Percentiles rank a stretch among this genome's conserved stretches.
phyloP scores from a whole-genome alignment of 139 green algal genomes.

The Coelastrella sp. region DNA sequence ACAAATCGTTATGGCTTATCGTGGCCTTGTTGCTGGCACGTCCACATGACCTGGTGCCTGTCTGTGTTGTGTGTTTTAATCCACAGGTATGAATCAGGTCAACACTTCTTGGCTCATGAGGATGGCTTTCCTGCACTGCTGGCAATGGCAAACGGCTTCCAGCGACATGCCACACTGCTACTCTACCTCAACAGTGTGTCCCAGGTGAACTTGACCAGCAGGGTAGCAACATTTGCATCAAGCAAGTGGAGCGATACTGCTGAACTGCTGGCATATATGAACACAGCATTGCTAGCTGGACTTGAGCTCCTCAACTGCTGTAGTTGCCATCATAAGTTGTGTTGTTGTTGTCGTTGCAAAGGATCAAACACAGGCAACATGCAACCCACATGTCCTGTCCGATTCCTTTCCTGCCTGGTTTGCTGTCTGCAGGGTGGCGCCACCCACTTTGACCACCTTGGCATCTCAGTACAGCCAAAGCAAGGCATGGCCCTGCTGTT shows the following conservation, averaged over 20 bases:
- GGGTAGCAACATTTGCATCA: no score
- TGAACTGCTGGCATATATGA: no score
- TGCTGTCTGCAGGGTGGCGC: slow-evolving; percentile 58
- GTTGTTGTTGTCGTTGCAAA: no score
- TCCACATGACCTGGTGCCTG: not conserved
- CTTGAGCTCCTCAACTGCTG: no score
- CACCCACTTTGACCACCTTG: slow-evolving; percentile 77
- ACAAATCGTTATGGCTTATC: no score
- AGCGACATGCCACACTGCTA: slow-evolving; percentile 82
- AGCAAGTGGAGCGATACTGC: no score
- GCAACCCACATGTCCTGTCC: no score
- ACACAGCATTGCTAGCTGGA: no score
- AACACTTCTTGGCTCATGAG: slow-evolving; percentile 79
- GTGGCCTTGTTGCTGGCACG: no score
- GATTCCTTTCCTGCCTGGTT: no score
- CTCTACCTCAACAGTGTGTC: slow-evolving; percentile 79
- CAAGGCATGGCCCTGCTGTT: slow-evolving; percentile 80
- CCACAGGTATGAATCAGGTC: slow-evolving; percentile 64
- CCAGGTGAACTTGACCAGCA: slow-evolving; percentile 30
- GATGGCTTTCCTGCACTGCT: slow-evolving; percentile 74
- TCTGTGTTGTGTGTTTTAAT: no score
- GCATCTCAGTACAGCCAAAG: slow-evolving; percentile 66
- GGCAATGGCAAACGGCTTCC: slow-evolving; percentile 75
- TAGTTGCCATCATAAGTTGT: not conserved
- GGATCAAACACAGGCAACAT: no score